Evolutionary conservation across 1,284 basidiomycete genomes (phyloP).

Genomic region (Thecaphora frezii): DNA sequence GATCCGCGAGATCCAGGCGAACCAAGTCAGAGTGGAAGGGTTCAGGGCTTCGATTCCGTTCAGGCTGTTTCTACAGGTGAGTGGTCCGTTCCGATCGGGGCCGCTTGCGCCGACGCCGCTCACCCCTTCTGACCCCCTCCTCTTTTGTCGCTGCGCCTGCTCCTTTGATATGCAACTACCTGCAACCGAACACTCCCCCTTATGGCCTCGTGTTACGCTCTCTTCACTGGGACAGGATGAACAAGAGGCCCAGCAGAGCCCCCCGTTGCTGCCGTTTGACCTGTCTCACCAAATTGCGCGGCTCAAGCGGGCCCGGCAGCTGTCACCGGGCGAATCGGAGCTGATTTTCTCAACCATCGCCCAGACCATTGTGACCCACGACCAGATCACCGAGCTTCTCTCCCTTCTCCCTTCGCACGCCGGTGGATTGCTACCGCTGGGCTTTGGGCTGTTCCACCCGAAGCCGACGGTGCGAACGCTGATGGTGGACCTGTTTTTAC

Average conservation of each 20-base stretch:
- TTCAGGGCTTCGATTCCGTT: conserved; percentile 75
- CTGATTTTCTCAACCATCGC: conserved; percentile 75
- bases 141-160: not conserved
- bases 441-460: conserved; percentile 87
- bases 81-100: too few relatives aligned
- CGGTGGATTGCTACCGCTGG: conserved; percentile 80
- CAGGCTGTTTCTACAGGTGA: conserved; percentile 62
- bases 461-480: conserved; percentile 72
- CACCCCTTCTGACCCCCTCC: too few relatives aligned
- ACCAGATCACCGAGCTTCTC: conserved; percentile 84
- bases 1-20: conserved; percentile 69
- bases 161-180: too few relatives aligned
- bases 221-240: conserved; percentile 12
- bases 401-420: conserved; percentile 74
- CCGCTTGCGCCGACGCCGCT: too few relatives aligned
- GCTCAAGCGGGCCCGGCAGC: conserved; percentile 67
- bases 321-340: conserved; percentile 70
- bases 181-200: too few relatives aligned
- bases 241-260: conserved; percentile 64
- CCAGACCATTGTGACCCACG: conserved; percentile 64
- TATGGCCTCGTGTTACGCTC: too few relatives aligned
- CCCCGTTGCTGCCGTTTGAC: conserved; percentile 70
- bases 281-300: conserved; percentile 72
- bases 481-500: conserved; percentile 67
- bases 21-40: conserved; percentile 74